Evolutionary conservation across 2,329 filamentous ascomycete species (phyloP), one percentile per base, ranked within the genome.

Genomic region (Zasmidium angulare): DNA sequence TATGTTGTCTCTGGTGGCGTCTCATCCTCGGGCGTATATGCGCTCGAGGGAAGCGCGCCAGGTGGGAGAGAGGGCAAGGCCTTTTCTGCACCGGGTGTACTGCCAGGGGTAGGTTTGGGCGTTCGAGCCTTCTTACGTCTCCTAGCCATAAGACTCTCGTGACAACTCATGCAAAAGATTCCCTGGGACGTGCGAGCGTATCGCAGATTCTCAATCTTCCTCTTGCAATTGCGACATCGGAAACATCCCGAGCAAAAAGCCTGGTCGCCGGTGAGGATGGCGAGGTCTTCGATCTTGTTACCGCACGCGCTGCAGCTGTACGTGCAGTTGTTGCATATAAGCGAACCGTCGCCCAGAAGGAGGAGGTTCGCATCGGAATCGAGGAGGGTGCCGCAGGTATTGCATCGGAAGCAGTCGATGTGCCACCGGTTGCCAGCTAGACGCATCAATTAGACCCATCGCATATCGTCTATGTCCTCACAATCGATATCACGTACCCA

Each of bases 291-390:
- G 67, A 99, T 99, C 81, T 99, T 99, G 81, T 96, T 93, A 60
- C 88, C 87, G 77, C 95, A 99, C 55, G 93, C 93, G 76, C 88
- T 96, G 81, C 95, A 99, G 82, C 93, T 97, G 77, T 99, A 99
- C 55, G 95, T 98, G 80, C 95, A 99, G 77, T 97, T 96, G 80
- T 96, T 98, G 83, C 95, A 99, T 69, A 99, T 98, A 66, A 99
- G 86, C 19, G 93, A 98, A 66, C 95, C 95, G 79, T 99, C 95
- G 74, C 95, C 95, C 64, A 99, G 90, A 23, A 99, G 89, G 53
- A 99, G 87, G 52, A 99, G 88, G 77, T 98, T 98, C 69, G 95
- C 95, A 74, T 99, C 93, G 63, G 95, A 98, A 79, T 99, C 95
- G 78, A 99, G 91, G 59, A 97, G 87, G 61, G 93, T 97, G 72